Conservation (phyloP, 495 filamentous ascomycete genomes). For the Mycothermus thermophilus region DNA sequence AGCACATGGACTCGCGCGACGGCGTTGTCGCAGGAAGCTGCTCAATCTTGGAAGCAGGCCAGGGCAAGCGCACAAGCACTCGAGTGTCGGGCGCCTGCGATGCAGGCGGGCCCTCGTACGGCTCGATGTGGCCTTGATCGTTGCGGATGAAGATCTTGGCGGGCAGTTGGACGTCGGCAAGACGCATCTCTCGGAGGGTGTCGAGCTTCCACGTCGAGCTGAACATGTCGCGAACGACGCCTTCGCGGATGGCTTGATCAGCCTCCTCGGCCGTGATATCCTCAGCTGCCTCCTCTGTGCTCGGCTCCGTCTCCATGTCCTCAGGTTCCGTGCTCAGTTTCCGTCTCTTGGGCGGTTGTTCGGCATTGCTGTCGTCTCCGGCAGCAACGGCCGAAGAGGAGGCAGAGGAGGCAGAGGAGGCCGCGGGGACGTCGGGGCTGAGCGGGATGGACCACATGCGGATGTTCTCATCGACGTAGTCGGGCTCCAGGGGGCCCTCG, state of each 20-base stretch:
- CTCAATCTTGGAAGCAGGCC: conserved; percentile 58
- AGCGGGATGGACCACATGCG: conserved; percentile 70
- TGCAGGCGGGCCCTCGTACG: conserved; percentile 48
- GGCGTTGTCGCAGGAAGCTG: conserved; percentile 51
- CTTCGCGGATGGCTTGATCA: conserved; percentile 37
- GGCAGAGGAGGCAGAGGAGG: conserved; percentile 34
- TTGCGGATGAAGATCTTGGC: conserved; percentile 58
- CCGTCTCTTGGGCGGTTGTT: conserved; percentile 10
- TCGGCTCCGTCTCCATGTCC: conserved; percentile 5
- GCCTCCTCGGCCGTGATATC: conserved; percentile 1
- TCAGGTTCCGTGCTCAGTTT: conserved; percentile 5
- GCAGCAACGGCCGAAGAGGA: background rate
- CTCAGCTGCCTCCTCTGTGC: background rate
- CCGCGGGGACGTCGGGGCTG: conserved; percentile 15
- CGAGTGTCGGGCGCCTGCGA: conserved; percentile 46
- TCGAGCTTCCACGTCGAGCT: conserved; percentile 62
- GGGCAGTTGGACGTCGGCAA: conserved; percentile 52
- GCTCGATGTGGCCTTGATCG: conserved; percentile 46
- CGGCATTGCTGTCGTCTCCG: background rate
- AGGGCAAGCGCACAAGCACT: conserved; percentile 64
- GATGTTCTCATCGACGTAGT: conserved; percentile 61
- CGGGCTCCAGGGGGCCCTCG: conserved; percentile 29
- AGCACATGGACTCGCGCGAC: conserved; percentile 57
- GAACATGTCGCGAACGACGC: conserved; percentile 68
- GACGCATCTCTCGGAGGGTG: conserved; percentile 45